Base-by-base conservation (phyloP, 202 grass and related monocot species). In the Musa balbisiana region DNA sequence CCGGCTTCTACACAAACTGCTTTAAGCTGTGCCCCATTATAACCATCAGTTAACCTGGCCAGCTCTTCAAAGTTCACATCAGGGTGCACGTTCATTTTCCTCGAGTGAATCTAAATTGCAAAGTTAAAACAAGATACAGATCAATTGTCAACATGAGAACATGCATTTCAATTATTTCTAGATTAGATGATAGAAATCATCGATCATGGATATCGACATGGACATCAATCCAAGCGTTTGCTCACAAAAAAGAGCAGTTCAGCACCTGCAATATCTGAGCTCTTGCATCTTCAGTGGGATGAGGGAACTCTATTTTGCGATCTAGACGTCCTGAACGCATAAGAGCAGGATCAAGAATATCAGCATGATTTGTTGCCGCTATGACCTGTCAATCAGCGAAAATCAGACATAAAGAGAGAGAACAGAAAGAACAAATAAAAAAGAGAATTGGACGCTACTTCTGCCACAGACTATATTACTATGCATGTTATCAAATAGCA, bases 61-160 rank as follows among this genome's bases (percentile, higher is more conserved):
- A 97, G 78, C 88, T 93, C 93, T 82, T 97, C 93, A 83, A 97
- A 97, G 74, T 97, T 97, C 64, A 97, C 93, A 84, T 97, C 93
- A 3, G 88, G 87, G 63, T 97, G 81, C 64, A 97, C 92, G 80
- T 88, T 96, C 92, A 96, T 96, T 81, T 90, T 96, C 70, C 89
- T 92, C 2, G 87, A 97, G 73, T 97, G 93, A 50, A 97, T 97
- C 93, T 97, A 56, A 53, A 93, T 24, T 76, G 76, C 79, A 51
- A 71, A 21, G 8, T 4, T 27, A 24, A 65, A 12, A 13, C 10
- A 11, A 20, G 3, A 15, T 43, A 43, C 33, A 6, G 5, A 23
- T 65, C 11, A 65, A 15, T 26, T 65, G 9, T 27, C 63, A 65
- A 25, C 63, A 65, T 26, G 10, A 64, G 23, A 23, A 65, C 2